These are phyloP conservation scores for Acanthamoeba healyi DNA, from an alignment of 208 protist genomes.

Conservation along the genomic window DNA sequence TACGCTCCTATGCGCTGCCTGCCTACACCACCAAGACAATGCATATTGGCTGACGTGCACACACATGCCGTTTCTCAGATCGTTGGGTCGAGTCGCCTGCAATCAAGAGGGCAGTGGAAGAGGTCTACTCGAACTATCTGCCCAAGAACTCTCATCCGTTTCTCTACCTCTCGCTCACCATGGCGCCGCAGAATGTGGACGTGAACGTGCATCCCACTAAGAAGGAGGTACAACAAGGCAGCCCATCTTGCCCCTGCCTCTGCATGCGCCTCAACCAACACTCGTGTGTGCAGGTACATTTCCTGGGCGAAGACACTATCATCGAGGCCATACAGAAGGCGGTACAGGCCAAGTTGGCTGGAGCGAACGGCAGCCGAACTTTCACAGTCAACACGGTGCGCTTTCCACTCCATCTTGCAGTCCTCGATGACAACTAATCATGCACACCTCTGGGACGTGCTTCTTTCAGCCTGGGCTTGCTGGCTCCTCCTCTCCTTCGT, in stretches of 20 bases:
- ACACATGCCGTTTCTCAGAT: constrained; percentile 76
- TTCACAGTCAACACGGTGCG: constrained; percentile 62
- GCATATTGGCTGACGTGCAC: neutral
- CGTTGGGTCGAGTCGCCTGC: constrained; percentile 90
- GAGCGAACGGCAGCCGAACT: constrained; percentile 81
- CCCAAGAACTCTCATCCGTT: constrained; percentile 95
- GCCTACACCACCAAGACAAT: too few relatives aligned
- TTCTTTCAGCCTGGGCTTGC: neutral
- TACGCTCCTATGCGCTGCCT: constrained; percentile 55
- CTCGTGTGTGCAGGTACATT: constrained; percentile 78
- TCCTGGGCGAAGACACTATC: constrained; percentile 88
- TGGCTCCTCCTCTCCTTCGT: too few relatives aligned
- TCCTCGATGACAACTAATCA: too few relatives aligned
- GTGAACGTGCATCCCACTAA: constrained; percentile 99
- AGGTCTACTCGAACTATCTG: constrained; percentile 94
- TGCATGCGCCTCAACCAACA: neutral
- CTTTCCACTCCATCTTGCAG: neutral
- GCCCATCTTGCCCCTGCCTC: neutral
- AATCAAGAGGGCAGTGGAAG: constrained; percentile 94
- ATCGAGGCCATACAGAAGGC: constrained; percentile 83
- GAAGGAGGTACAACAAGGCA: constrained; percentile 46
- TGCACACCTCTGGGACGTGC: too few relatives aligned
- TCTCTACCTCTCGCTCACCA: constrained; percentile 94
- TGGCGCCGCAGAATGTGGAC: constrained; percentile 95
- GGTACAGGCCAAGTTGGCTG: constrained; percentile 76